Evolutionary conservation across 1,139 yeast species (phyloP), one percentile per base, ranked within the genome.

Genomic region (Kodamaea plutei): DNA sequence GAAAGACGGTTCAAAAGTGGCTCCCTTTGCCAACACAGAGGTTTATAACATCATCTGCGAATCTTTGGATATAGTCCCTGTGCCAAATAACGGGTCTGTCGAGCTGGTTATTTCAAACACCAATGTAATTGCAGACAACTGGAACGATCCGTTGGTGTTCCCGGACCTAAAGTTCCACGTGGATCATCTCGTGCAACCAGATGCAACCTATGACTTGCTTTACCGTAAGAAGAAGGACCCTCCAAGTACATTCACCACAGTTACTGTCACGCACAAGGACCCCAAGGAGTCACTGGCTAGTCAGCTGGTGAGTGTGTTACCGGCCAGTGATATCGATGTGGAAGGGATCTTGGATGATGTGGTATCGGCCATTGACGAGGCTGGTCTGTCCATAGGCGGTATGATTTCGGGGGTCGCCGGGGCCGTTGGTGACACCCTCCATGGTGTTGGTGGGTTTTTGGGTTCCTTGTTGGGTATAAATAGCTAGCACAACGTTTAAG

Each of bases 11-110:
- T 50, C 51, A 36, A 62, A 58, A 55, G 54, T 82, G 16, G 53
- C 61, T 38, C 95, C 96, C 2, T 84, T 89, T 48, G 61, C 66
- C 6, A 89, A 87, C 51, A 64, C 72, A 7, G 85, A 85, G 39
- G 69, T 89, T 6, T 89, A 85, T 54, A 77, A 81, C 43, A 64
- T 88, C 21, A 43, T 89, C 3, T 84, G 95, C 54, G 84, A 81
- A 16, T 65, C 85, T 1, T 58, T 85, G 31, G 69, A 72, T 26
- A 45, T 85, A 20, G 41, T 37, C 2, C 84, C 88, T 0, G 61
- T 79, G 6, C 57, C 69, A 3, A 81, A 78, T 42, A 80, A 83
- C 44, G 93, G 91, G 0, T 62, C 77, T 1, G 31, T 19, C 34
- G 36, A 35, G 20, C 38, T 54, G 1, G 36, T 44, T 10, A 34